Conservation (phyloP, 1,284 basidiomycete species). For the Phenoliferia sp. region DNA sequence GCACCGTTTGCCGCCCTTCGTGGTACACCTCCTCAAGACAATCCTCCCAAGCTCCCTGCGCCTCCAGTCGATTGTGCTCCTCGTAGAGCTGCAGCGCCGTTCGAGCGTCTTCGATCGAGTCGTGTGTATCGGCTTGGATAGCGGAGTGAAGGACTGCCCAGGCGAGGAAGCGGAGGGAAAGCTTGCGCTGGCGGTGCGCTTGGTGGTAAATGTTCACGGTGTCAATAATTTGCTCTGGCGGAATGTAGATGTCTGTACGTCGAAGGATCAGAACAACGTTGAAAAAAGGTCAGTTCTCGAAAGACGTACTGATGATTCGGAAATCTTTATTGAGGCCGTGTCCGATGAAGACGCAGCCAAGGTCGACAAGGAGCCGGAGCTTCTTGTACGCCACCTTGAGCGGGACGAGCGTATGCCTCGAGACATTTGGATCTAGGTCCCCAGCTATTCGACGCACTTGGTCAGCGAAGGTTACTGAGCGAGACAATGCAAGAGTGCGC, state of each 20-base stretch:
- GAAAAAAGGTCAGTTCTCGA: not conserved
- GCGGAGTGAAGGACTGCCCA: conserved; percentile 88
- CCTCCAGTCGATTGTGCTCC: conserved; percentile 71
- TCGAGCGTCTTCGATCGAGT: conserved; percentile 87
- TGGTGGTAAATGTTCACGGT: conserved; percentile 93
- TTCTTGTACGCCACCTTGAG: conserved; percentile 98
- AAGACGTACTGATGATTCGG: conserved; percentile 83
- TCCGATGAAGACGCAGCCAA: conserved; percentile 94
- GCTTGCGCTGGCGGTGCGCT: conserved; percentile 70
- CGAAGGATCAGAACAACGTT: not conserved
- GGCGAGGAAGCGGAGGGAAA: conserved; percentile 88
- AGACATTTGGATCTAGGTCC: conserved; percentile 79
- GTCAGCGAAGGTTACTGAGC: not conserved
- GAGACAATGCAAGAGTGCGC: conserved; percentile 36
- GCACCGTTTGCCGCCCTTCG: conserved; percentile 45
- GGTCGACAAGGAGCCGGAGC: conserved; percentile 85
- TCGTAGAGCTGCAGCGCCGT: conserved; percentile 84
- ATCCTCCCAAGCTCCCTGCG: conserved; percentile 71
- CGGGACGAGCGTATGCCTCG: conserved; percentile 84
- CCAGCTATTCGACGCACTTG: conserved; percentile 55
- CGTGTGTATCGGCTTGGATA: conserved; percentile 90
- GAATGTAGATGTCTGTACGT: conserved; percentile 83
- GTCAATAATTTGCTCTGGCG: conserved; percentile 90
- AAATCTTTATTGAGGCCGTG: conserved; percentile 99
- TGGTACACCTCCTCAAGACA: conserved; percentile 69